Base-by-base conservation (phyloP, 352 stramenopile species). In the Pythium brachiatum region DNA sequence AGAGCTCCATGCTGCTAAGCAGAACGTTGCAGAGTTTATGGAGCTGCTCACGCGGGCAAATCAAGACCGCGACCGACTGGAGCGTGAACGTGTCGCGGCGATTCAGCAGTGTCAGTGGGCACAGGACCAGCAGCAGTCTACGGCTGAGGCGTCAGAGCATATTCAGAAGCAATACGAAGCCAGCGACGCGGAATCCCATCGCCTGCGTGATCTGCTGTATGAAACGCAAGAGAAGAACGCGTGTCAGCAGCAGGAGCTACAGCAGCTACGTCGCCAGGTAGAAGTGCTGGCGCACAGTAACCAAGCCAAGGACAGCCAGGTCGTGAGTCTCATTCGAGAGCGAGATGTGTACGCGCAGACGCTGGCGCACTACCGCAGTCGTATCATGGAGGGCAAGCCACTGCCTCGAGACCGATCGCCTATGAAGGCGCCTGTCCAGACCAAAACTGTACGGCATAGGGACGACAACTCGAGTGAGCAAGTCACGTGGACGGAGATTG, bases 181-280 rank as follows among this genome's bases (percentile, higher is more conserved):
- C 7, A 53, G 18, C 29, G 59, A 66, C 0, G 20, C 32, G 23
- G 61, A 68, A 53, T 12, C 26, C 2, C 15, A 26, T 6, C 53
- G 54, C 0, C 47, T 68, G 16, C 32, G 61, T 1, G 61, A 68
- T 26, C 3, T 63, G 44, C 32, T 68, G 23, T 68, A 68, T 38
- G 61, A 46, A n/a, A n/a, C 34, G 2, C 61, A 62, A 18, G 61
- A 68, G 36, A 31, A 62, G 25, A 38, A 54, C 34, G 53, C 52
- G 25, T 62, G 48, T 16, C 53, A 68, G 26, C 16, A 29, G 34
- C 26, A 53, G 12, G 38, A 58, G 18, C 36, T 59, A 8, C 15
- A n/a, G 23, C 31, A 43, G 1, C 61, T 53, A 15, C 18, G 21
- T 2, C 32, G 23, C 1, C 23, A 68, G 4, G 23, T 62, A 6